Evolutionary conservation across 345 rosid species (phyloP).

Genomic region (Rhodomyrtus tomentosa): DNA sequence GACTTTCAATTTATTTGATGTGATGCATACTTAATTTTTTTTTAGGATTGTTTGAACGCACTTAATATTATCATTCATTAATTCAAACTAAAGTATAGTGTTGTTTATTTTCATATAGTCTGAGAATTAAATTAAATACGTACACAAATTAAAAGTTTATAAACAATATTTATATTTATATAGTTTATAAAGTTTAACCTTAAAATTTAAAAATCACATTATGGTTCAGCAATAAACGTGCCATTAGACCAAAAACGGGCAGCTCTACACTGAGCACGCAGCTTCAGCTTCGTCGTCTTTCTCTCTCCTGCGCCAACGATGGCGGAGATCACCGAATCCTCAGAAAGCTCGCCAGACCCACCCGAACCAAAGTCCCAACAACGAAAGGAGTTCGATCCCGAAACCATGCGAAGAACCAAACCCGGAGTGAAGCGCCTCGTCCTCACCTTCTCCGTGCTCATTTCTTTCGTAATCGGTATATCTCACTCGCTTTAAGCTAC

Average conservation of each 20-base stretch:
- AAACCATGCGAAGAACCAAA: conserved; percentile 47
- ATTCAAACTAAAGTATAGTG: too few species aligned
- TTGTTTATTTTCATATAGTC: too few species aligned
- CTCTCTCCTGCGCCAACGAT: conserved; percentile 6
- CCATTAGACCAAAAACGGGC: background rate
- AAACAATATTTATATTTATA: too few species aligned
- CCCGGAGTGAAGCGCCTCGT: conserved; percentile 81
- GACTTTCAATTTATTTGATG: too few species aligned
- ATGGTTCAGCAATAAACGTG: too few species aligned
- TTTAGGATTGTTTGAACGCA: too few species aligned
- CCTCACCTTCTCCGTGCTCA: conserved; percentile 52
- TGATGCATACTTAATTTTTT: too few species aligned
- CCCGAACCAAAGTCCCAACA: background rate
- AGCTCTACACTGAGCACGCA: background rate
- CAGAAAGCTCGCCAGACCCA: conserved; percentile 1
- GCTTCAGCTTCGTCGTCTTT: background rate
- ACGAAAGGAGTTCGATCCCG: conserved; percentile 18
- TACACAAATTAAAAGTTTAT: too few species aligned
- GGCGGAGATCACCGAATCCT: conserved; percentile 33
- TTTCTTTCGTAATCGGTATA: conserved; percentile 63
- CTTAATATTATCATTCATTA: too few species aligned
- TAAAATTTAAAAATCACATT: too few species aligned
- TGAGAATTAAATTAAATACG: too few species aligned
- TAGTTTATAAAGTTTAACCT: too few species aligned
- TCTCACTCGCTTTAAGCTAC: background rate